Percentiles rank a stretch among this genome's conserved stretches.
These are phyloP conservation scores for Leccinum fallax DNA, from an alignment of 1,284 basidiomycete species.

Conservation along the genomic window DNA sequence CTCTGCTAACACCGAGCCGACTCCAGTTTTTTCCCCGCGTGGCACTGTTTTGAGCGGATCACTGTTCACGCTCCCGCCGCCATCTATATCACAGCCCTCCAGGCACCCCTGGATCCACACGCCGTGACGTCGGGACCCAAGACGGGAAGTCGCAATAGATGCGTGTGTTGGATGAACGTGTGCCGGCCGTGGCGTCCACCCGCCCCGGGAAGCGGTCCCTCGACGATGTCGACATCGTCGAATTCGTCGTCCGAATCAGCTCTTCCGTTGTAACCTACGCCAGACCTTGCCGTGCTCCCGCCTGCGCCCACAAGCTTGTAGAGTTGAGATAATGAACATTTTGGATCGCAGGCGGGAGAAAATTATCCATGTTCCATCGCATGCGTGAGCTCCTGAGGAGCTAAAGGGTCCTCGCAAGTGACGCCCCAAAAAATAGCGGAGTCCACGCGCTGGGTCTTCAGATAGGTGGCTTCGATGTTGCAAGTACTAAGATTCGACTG, in stretches of 20 bases:
- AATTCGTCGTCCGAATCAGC: slow-evolving; percentile 49
- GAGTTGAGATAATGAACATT: slow-evolving; percentile 83
- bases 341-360: slow-evolving; percentile 87
- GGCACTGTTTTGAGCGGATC: too few relatives aligned
- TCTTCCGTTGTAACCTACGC: slow-evolving; percentile 48
- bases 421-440: slow-evolving; percentile 92
- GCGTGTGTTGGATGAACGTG: background rate
- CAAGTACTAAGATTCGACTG: slow-evolving; percentile 76
- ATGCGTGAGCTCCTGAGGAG: slow-evolving; percentile 60
- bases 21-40: too few relatives aligned
- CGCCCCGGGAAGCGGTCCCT: slow-evolving; percentile 45
- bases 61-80: too few relatives aligned
- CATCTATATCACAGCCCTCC: too few relatives aligned
- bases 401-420: slow-evolving; percentile 77
- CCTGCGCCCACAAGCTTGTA: slow-evolving; percentile 55
- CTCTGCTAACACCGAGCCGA: too few relatives aligned
- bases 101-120: too few relatives aligned
- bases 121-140: too few relatives aligned
- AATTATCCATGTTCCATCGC: slow-evolving; percentile 94
- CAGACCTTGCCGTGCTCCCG: background rate
- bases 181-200: slow-evolving; percentile 17
- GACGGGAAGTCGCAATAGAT: background rate
- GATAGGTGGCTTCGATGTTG: slow-evolving; percentile 93
- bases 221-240: slow-evolving; percentile 47
- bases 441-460: slow-evolving; percentile 93